Conservation (phyloP, 2,329 filamentous ascomycete species). For the Clathrospora elynae region DNA sequence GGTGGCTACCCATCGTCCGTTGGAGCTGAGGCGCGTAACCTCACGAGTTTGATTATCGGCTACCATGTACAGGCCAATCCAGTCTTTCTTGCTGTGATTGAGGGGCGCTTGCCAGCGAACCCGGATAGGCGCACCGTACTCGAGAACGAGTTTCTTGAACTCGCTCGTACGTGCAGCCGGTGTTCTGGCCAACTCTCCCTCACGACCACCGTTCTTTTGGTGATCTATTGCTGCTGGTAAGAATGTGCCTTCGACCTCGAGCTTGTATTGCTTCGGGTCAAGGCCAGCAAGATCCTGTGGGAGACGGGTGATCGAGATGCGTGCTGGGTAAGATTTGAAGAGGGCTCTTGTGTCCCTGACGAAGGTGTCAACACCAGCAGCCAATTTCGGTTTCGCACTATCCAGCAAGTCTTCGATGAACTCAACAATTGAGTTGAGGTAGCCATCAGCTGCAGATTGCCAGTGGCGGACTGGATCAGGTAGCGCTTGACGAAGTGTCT, state of each 20-base stretch:
- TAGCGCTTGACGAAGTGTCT: slow-evolving; percentile 84
- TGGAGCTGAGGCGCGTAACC: slow-evolving; percentile 79
- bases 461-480: slow-evolving; percentile 82
- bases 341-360: slow-evolving; percentile 85
- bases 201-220: slow-evolving; percentile 71
- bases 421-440: slow-evolving; percentile 83
- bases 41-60: slow-evolving; percentile 90
- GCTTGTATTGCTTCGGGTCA: slow-evolving; percentile 77
- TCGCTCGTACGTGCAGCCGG: slow-evolving; percentile 65
- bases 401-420: slow-evolving; percentile 93
- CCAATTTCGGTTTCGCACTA: slow-evolving; percentile 80
- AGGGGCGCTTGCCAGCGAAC: slow-evolving; percentile 89
- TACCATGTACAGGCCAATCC: slow-evolving; percentile 95
- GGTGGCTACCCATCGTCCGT: slow-evolving; percentile 87
- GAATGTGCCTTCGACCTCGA: slow-evolving; percentile 72
- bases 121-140: slow-evolving; percentile 88
- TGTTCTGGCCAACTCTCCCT: slow-evolving; percentile 71
- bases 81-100: slow-evolving; percentile 88
- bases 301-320: slow-evolving; percentile 80
- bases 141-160: slow-evolving; percentile 76
- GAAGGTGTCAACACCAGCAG: slow-evolving; percentile 82
- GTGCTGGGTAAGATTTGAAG: slow-evolving; percentile 86
- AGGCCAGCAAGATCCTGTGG: slow-evolving; percentile 79
- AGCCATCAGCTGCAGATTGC: slow-evolving; percentile 84
- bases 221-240: slow-evolving; percentile 54